phyloP scores from a whole-genome alignment of 495 filamentous ascomycete species.

The Neohortaea acidophila region DNA sequence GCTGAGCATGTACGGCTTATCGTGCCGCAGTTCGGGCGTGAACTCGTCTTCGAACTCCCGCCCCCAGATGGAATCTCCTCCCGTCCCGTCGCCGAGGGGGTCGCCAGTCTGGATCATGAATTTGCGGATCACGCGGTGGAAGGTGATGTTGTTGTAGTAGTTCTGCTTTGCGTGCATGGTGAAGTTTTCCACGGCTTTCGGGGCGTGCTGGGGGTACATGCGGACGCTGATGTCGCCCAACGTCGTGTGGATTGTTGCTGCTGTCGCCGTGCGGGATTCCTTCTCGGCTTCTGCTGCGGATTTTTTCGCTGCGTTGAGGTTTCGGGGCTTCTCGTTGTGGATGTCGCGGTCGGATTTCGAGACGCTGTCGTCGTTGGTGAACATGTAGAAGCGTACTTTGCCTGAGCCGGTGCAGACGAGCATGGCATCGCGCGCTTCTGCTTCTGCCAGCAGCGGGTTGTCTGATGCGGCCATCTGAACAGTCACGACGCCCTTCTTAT shows the following conservation, averaged over 20 bases:
- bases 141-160: slow-evolving; percentile 95
- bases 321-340: slow-evolving; percentile 80
- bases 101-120: slow-evolving; percentile 98
- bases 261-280: slow-evolving; percentile 36
- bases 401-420: slow-evolving; percentile 67
- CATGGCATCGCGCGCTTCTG: slow-evolving; percentile 82
- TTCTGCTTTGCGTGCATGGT: slow-evolving; percentile 73
- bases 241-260: slow-evolving; percentile 79
- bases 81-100: slow-evolving; percentile 86
- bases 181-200: slow-evolving; percentile 97
- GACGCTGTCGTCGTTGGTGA: slow-evolving; percentile 75
- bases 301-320: slow-evolving; percentile 29
- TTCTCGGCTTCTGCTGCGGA: slow-evolving; percentile 48
- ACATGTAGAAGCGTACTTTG: slow-evolving; percentile 96
- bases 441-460: slow-evolving; percentile 87
- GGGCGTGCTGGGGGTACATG: slow-evolving; percentile 82
- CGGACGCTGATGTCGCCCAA: slow-evolving; percentile 91
- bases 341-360: slow-evolving; percentile 77
- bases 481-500: slow-evolving; percentile 79
- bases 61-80: slow-evolving; percentile 95
- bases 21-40: slow-evolving; percentile 63
- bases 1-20: slow-evolving; percentile 87
- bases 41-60: slow-evolving; percentile 94
- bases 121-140: slow-evolving; percentile 92
- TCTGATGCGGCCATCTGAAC: slow-evolving; percentile 94